Evolutionary conservation across 2,329 filamentous ascomycete genomes (phyloP).

Genomic region (Arthrobotrys musiformis): DNA sequence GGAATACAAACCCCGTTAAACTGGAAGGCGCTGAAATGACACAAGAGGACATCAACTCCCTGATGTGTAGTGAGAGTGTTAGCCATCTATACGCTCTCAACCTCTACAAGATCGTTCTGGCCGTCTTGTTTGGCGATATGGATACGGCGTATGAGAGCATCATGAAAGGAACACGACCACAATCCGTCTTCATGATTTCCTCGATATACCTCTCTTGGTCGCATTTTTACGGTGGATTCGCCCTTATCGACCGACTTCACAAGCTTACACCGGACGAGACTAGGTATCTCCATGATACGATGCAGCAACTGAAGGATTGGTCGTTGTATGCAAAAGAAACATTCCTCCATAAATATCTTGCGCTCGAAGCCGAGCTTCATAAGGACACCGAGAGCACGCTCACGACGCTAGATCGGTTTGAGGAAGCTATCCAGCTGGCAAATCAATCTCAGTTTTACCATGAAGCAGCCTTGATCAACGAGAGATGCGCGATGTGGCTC

Average conservation of each 20-base stretch:
- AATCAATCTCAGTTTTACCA: slow-evolving; percentile 58
- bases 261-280: slow-evolving; percentile 57
- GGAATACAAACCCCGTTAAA: slow-evolving; percentile 58
- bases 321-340: slow-evolving; percentile 57
- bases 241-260: slow-evolving; percentile 57
- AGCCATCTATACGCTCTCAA: slow-evolving; percentile 59
- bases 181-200: slow-evolving; percentile 50
- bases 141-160: slow-evolving; percentile 58
- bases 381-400: slow-evolving; percentile 57
- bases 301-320: slow-evolving; percentile 58
- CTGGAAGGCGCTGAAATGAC: slow-evolving; percentile 58
- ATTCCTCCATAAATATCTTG: slow-evolving; percentile 59
- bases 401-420: slow-evolving; percentile 59
- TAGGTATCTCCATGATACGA: slow-evolving; percentile 56
- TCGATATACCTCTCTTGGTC: slow-evolving; percentile 58
- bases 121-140: slow-evolving; percentile 58
- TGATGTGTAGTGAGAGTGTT: slow-evolving; percentile 58
- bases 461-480: slow-evolving; percentile 59
- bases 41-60: slow-evolving; percentile 53
- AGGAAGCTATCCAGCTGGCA: slow-evolving; percentile 59
- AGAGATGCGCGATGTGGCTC: slow-evolving; percentile 59
- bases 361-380: slow-evolving; percentile 58
- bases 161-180: slow-evolving; percentile 57
- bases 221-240: slow-evolving; percentile 59
- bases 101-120: slow-evolving; percentile 58